phyloP scores from a whole-genome alignment of 331 rosid species.

The Pyrus hybrid region DNA sequence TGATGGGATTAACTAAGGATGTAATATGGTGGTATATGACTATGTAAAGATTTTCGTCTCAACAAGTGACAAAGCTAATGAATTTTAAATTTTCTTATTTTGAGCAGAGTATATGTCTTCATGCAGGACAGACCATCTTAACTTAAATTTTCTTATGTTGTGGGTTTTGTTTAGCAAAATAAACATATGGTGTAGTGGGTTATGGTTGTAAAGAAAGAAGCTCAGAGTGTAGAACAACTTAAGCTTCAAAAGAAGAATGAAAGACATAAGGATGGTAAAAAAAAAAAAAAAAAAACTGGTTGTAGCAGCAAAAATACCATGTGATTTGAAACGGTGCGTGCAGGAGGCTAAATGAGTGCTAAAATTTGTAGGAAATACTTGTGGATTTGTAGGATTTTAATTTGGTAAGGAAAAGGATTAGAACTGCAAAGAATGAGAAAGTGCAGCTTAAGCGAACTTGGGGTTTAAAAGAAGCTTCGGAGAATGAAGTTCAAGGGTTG shows the following conservation, averaged over 20 bases:
- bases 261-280: background rate
- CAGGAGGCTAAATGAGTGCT: background rate
- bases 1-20: background rate
- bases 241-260: background rate
- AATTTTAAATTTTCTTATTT: background rate
- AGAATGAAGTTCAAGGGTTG: background rate
- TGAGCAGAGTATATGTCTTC: background rate
- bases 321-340: background rate
- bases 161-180: background rate
- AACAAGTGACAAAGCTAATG: background rate
- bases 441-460: background rate
- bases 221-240: background rate
- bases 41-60: background rate
- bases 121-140: background rate
- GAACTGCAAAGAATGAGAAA: background rate
- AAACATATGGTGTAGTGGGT: background rate
- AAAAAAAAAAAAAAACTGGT: background rate
- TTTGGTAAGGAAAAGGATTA: background rate
- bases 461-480: background rate
- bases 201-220: background rate
- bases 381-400: background rate
- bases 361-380: background rate
- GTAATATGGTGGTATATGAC: background rate
- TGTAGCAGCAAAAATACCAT: background rate
- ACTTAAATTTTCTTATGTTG: background rate